Evolutionary conservation across 2,329 filamentous ascomycete species (phyloP).

Genomic region (Macrophomina phaseolina): DNA sequence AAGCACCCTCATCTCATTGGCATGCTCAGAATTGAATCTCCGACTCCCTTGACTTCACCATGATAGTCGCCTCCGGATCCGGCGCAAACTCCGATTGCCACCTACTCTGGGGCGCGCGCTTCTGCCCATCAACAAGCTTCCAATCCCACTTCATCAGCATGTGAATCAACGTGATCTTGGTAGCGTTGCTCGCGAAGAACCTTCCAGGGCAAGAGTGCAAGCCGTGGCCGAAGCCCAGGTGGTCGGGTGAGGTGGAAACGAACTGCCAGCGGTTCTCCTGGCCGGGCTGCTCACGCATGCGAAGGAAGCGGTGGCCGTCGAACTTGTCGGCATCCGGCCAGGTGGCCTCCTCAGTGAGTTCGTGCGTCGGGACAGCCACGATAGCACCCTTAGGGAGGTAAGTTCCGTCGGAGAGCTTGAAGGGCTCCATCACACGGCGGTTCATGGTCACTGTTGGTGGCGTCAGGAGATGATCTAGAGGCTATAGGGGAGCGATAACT

Average conservation of each 20-base stretch:
- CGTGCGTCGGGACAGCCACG: slow-evolving; percentile 6
- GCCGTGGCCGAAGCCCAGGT: slow-evolving; percentile 39
- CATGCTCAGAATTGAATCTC: not conserved
- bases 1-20: not conserved
- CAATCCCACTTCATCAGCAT: slow-evolving; percentile 12
- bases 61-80: not conserved
- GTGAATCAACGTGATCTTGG: slow-evolving; percentile 36
- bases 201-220: slow-evolving; percentile 40
- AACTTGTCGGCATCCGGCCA: slow-evolving; percentile 4
- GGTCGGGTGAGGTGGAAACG: slow-evolving; percentile 31
- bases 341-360: slow-evolving; percentile 11
- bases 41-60: not conserved
- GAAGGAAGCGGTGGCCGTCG: slow-evolving; percentile 20
- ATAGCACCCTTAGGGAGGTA: slow-evolving; percentile 8
- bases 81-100: slow-evolving; percentile 2
- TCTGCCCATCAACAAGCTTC: not conserved
- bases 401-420: slow-evolving; percentile 19
- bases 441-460: not conserved
- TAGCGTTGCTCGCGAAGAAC: slow-evolving; percentile 42
- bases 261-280: slow-evolving; percentile 7
- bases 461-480: not conserved
- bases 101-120: not conserved
- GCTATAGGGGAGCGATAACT: not conserved
- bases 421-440: not conserved
- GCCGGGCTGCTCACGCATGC: slow-evolving; percentile 8